Percentiles rank a stretch among this genome's conserved stretches.
These are phyloP conservation scores for Phytophthora idaei DNA, from an alignment of 352 stramenopile species.

Conservation along the genomic window DNA sequence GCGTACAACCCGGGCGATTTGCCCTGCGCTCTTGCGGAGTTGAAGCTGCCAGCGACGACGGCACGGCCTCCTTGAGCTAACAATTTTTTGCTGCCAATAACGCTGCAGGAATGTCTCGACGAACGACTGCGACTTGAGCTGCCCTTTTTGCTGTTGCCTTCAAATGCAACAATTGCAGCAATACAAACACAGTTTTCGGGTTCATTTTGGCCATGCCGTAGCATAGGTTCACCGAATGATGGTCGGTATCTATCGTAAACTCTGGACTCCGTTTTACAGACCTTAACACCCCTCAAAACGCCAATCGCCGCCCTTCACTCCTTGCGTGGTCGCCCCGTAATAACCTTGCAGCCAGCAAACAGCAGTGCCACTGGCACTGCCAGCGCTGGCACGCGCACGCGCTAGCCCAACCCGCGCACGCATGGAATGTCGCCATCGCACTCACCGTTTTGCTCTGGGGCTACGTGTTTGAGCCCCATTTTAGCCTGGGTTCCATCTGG, in stretches of 20 bases:
- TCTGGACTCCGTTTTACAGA: slow-evolving; percentile 18
- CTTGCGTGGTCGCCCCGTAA: neutral
- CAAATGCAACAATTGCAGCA: neutral
- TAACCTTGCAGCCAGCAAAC: neutral
- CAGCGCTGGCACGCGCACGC: neutral
- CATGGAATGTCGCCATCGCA: neutral
- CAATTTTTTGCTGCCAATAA: slow-evolving; percentile 19
- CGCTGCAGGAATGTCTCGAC: slow-evolving; percentile 33
- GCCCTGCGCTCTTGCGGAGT: slow-evolving; percentile 13
- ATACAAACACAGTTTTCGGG: neutral
- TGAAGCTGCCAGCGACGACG: slow-evolving; percentile 20
- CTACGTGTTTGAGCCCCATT: slow-evolving; percentile 10
- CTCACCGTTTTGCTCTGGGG: neutral
- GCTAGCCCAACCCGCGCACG: neutral
- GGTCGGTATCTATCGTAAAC: slow-evolving; percentile 12
- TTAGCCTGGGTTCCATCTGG: slow-evolving; percentile 38
- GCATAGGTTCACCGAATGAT: slow-evolving; percentile 20
- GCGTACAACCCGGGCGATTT: slow-evolving; percentile 21
- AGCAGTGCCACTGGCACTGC: neutral
- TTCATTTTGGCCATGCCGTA: slow-evolving; percentile 16
- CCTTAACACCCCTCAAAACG: neutral
- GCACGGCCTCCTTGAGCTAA: slow-evolving; percentile 7
- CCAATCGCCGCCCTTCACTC: slow-evolving; percentile 7
- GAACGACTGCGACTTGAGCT: slow-evolving; percentile 25
- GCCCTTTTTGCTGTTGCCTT: slow-evolving; percentile 20